Conservation (phyloP, 139 green algal species). For the Edaphochlamys debaryana region DNA sequence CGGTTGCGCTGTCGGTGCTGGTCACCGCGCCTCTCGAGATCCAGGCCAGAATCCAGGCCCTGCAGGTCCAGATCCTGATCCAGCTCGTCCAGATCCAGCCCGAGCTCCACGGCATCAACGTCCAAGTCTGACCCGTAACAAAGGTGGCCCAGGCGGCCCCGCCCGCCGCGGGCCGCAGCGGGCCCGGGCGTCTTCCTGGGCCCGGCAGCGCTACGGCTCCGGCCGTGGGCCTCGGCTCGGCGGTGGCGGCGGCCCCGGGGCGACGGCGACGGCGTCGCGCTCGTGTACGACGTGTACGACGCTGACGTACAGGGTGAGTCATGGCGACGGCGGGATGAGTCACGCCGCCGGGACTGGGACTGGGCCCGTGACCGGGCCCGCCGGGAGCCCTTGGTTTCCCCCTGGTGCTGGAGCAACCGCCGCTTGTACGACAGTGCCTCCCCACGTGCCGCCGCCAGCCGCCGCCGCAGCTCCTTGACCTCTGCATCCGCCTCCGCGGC, state of each 20-base stretch:
- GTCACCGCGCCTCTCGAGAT: background rate
- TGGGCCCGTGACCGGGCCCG: too few relatives aligned
- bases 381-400: too few relatives aligned
- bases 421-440: background rate
- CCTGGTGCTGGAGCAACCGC: too few relatives aligned
- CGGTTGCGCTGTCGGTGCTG: too few relatives aligned
- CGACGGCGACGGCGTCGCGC: too few relatives aligned
- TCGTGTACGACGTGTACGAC: too few relatives aligned
- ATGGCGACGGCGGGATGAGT: background rate
- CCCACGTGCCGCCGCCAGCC: background rate
- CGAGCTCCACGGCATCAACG: background rate
- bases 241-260: too few relatives aligned
- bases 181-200: background rate
- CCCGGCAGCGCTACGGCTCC: background rate
- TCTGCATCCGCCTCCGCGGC: background rate
- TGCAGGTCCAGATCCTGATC: background rate
- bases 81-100: background rate
- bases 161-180: too few relatives aligned
- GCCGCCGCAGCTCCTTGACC: conserved; percentile 14
- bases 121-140: background rate
- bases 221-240: background rate
- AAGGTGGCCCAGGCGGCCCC: too few relatives aligned
- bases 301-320: too few relatives aligned
- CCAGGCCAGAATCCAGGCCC: background rate
- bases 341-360: too few relatives aligned